phyloP scores from a whole-genome alignment of 2,329 filamentous ascomycete species.

The Periconia digitata region DNA sequence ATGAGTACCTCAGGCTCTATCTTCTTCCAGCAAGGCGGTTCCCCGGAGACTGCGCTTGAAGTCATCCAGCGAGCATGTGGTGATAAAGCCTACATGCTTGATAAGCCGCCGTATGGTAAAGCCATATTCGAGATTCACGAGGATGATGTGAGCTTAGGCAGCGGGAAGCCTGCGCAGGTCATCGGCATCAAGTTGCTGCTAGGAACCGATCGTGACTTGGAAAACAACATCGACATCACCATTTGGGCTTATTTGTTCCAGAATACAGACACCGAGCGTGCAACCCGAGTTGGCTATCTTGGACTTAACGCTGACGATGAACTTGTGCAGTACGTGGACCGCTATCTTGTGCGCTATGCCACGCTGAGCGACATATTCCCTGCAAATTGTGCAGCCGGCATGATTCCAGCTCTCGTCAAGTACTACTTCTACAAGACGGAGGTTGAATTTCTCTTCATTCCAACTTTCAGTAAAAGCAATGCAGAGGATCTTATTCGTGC shows the following conservation, averaged over 20 bases:
- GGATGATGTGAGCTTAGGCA: not conserved
- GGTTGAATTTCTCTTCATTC: not conserved
- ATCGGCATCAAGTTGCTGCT: not conserved
- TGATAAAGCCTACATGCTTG: no score
- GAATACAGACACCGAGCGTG: not conserved
- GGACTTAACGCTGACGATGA: not conserved
- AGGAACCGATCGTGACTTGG: not conserved
- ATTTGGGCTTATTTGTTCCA: not conserved
- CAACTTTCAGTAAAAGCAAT: not conserved
- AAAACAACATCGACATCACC: not conserved
- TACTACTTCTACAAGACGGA: not conserved
- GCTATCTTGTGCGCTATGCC: not conserved
- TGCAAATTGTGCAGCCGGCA: not conserved
- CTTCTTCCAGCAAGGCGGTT: no score
- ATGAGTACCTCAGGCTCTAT: no score
- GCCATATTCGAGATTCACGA: not conserved
- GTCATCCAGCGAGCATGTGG: no score
- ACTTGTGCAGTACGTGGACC: not conserved
- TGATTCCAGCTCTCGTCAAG: not conserved
- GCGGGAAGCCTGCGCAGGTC: not conserved
- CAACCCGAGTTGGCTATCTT: not conserved
- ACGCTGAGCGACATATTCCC: not conserved
- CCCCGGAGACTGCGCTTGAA: no score
- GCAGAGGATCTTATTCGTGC: not conserved
- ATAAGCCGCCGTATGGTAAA: no score